These are phyloP conservation scores for Melampsora americana DNA, from an alignment of 1,284 basidiomycete species.

Conservation along the genomic window DNA sequence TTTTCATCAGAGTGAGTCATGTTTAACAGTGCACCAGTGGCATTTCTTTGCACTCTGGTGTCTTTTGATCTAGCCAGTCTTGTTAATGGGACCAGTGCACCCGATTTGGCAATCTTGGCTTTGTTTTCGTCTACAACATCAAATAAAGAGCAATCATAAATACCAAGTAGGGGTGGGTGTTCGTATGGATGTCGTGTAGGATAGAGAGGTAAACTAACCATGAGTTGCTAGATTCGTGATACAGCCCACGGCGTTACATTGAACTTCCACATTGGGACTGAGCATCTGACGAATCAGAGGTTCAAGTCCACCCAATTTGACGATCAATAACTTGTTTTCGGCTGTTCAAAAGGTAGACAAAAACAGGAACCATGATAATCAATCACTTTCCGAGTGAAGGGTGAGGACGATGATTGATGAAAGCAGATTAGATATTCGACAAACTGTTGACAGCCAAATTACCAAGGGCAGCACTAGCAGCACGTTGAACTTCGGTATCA, in stretches of 20 bases:
- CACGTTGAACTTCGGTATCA: constrained; percentile 97
- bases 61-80: constrained; percentile 95
- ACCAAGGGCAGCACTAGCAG: constrained; percentile 95
- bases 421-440: constrained; percentile 53
- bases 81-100: constrained; percentile 92
- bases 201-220: constrained; percentile 61
- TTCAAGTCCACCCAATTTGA: constrained; percentile 94
- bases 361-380: not conserved
- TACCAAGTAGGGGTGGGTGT: not conserved
- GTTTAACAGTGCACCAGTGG: constrained; percentile 94
- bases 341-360: constrained; percentile 62
- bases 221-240: constrained; percentile 98
- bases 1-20: constrained; percentile 99
- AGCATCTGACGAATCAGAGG: constrained; percentile 99
- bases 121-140: constrained; percentile 85
- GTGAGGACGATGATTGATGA: not conserved
- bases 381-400: not conserved
- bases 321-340: constrained; percentile 90
- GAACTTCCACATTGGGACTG: constrained; percentile 97
- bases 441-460: constrained; percentile 96
- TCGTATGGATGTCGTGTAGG: not conserved
- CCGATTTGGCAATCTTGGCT: constrained; percentile 99
- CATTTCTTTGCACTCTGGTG: constrained; percentile 98
- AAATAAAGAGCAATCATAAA: constrained; percentile 20
- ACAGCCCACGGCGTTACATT: constrained; percentile 99